phyloP scores from a whole-genome alignment of 805 yeast genomes.

The Saccharomycopsis sp. region DNA sequence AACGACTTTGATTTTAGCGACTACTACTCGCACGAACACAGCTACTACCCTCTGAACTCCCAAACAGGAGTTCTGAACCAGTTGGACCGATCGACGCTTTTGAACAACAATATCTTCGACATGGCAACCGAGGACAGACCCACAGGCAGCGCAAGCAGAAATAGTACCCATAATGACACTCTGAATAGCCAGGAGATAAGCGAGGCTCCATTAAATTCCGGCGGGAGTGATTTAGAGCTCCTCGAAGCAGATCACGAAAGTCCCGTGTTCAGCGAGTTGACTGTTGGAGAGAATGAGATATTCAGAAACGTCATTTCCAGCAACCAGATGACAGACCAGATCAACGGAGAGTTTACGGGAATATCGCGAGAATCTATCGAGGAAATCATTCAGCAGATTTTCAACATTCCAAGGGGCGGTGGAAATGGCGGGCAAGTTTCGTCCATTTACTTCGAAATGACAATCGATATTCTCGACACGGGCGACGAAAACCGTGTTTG shows the following conservation, averaged over 20 bases:
- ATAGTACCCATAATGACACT: not conserved
- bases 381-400: constrained; percentile 18
- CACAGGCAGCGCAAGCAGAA: not conserved
- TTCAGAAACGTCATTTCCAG: not conserved
- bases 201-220: not conserved
- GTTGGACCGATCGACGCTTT: not conserved
- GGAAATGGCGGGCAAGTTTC: constrained; percentile 10
- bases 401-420: constrained; percentile 11
- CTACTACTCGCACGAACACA: not conserved
- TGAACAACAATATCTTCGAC: not conserved
- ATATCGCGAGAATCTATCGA: constrained; percentile 20
- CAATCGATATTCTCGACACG: constrained; percentile 18
- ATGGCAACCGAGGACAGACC: not conserved
- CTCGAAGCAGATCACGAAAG: not conserved
- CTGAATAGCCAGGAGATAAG: not conserved
- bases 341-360: constrained; percentile 18
- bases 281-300: not conserved
- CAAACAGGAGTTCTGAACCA: not conserved
- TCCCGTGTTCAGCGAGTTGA: not conserved
- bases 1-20: not conserved
- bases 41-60: not conserved
- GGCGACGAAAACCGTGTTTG: not conserved
- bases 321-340: constrained; percentile 12
- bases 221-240: not conserved
- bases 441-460: constrained; percentile 21